These are phyloP conservation scores for Trichoderma erinaceum DNA, from an alignment of 495 filamentous ascomycete species.

Conservation along the genomic window DNA sequence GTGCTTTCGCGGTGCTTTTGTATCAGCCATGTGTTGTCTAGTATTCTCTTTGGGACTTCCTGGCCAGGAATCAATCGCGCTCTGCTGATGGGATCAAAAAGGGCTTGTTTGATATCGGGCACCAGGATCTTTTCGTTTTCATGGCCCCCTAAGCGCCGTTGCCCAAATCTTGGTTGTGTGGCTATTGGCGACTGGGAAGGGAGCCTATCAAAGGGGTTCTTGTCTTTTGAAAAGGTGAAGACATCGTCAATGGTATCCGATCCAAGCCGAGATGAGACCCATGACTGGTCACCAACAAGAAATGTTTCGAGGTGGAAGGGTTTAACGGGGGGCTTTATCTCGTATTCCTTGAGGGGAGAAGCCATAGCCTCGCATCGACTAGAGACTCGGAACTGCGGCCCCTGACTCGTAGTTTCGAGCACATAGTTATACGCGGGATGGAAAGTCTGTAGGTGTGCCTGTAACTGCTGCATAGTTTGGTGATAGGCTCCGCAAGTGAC, in stretches of 20 bases:
- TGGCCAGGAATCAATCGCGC: slow-evolving; percentile 39
- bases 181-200: slow-evolving; percentile 11
- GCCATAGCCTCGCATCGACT: slow-evolving; percentile 15
- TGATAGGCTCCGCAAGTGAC: slow-evolving; percentile 40
- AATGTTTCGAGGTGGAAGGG: slow-evolving; percentile 35
- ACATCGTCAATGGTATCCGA: slow-evolving; percentile 31
- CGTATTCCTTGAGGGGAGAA: slow-evolving; percentile 26
- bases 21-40: slow-evolving; percentile 45
- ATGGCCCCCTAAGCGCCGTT: not conserved
- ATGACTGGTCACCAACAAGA: slow-evolving; percentile 37
- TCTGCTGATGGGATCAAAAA: slow-evolving; percentile 47
- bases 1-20: slow-evolving; percentile 48
- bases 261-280: slow-evolving; percentile 34
- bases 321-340: slow-evolving; percentile 32
- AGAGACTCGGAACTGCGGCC: slow-evolving; percentile 23
- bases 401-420: slow-evolving; percentile 29
- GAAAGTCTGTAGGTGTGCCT: slow-evolving; percentile 35
- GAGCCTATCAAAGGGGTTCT: slow-evolving; percentile 5
- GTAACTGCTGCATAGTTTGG: slow-evolving; percentile 36
- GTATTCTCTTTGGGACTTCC: slow-evolving; percentile 33
- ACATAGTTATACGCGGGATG: slow-evolving; percentile 42
- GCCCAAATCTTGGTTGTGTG: not conserved
- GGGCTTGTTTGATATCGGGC: slow-evolving; percentile 42
- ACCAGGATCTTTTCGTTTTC: slow-evolving; percentile 29
- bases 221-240: slow-evolving; percentile 4